phyloP scores from a whole-genome alignment of 2,329 filamentous ascomycete species.

The Colletotrichum sp. region DNA sequence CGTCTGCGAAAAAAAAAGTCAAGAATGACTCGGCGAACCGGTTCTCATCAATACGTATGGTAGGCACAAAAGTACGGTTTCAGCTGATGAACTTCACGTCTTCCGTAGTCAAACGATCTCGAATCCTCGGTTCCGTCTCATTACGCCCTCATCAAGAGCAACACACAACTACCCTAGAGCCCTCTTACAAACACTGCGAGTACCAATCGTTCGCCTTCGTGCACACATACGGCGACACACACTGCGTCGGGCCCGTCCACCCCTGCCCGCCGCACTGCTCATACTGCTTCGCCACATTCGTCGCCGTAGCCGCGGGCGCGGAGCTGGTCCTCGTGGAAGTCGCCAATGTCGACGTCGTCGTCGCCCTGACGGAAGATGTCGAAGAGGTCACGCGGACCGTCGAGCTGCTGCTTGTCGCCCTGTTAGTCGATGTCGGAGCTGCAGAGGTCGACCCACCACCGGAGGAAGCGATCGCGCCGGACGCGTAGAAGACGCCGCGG shows the following conservation, averaged over 20 bases:
- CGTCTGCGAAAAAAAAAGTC: not conserved
- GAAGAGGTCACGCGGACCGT: not conserved
- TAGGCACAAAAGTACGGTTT: not conserved
- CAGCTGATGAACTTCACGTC: not conserved
- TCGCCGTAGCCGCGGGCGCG: constrained; percentile 9
- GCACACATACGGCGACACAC: constrained; percentile 46
- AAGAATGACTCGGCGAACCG: not conserved
- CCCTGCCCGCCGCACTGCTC: constrained; percentile 47
- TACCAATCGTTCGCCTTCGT: constrained; percentile 40
- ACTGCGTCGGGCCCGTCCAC: constrained; percentile 42
- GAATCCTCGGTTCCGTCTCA: not conserved
- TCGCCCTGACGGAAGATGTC: not conserved
- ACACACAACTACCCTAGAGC: not conserved
- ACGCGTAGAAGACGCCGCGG: constrained; percentile 46
- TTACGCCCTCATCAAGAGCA: not conserved
- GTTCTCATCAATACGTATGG: not conserved
- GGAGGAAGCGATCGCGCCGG: constrained; percentile 11
- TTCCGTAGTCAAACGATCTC: not conserved
- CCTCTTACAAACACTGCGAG: constrained; percentile 43
- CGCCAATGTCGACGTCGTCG: not conserved
- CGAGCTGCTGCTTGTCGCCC: not conserved
- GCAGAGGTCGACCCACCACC: not conserved
- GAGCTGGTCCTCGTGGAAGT: constrained; percentile 13
- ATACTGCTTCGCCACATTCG: constrained; percentile 20
- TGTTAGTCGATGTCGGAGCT: not conserved